Base-by-base conservation (phyloP, 371 early-diverging fungal genomes). In the Rhizopus delemar region DNA sequence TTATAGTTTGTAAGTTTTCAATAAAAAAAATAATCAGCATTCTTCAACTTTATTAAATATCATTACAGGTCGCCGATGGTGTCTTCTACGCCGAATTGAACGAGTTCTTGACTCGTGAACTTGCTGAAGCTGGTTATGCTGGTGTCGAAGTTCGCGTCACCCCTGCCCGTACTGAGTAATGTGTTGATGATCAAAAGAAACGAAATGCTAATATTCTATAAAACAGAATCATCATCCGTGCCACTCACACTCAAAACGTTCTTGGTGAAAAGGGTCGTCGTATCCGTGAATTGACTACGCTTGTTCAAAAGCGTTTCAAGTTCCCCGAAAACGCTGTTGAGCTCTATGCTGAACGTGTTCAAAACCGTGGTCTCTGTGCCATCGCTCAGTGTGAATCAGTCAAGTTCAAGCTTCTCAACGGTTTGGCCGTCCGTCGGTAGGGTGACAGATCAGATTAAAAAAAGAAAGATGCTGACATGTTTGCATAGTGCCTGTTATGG, bases 41-140 rank as follows among this genome's bases (percentile, higher is more conserved):
- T 15, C 33, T 36, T 22, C 22, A 22, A 22, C 22, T 22, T 22
- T 22, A 22, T 22, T 22, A 22, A 22, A 22, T 22, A 41, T 70
- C 15, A 46, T 53, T 28, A 46, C 60, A 74, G 81, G 94, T 98
- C 74, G 96, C 96, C 81, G 98, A 98, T 86, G 98, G 98, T 90
- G 96, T 98, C 59, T 97, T 98, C 90, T 96, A 94, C 87, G 96
- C 98, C 73, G 98, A 98, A 84, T 89, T 98, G 73, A 97, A 98
- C 91, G 95, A 96, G 83, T 95, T 96, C 89, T 90, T 98, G 79
- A 90, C 91, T 75, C 95, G 96, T 77, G 89, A 93, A 83, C 79
- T 92, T 81, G 88, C 88, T 62, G 89, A 88, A 68, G 92, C 93
- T 70, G 91, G 92, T 65, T 94, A 92, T 77, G 87, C 98, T 69